Conservation (phyloP, 768 basidiomycete species). For the Suillus paluster region DNA sequence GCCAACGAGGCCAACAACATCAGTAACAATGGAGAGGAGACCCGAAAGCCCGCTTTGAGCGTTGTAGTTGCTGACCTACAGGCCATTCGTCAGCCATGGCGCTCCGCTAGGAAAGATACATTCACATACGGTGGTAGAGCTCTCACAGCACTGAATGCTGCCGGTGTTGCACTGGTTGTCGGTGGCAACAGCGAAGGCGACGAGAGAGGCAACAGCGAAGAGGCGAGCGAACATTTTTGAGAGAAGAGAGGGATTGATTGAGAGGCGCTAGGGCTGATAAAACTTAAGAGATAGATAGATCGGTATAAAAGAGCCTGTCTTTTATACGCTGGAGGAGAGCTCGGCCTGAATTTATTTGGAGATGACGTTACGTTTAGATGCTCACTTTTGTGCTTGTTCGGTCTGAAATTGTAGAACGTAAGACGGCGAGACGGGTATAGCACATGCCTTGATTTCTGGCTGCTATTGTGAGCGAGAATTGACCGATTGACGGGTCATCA, state of each 20-base stretch:
- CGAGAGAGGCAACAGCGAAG: conserved; percentile 10
- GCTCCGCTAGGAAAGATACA: not conserved
- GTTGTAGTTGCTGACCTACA: not conserved
- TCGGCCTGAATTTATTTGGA: not conserved
- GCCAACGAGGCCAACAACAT: conserved; percentile 26
- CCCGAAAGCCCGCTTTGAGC: not conserved
- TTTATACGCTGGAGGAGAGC: not conserved
- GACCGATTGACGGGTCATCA: not conserved
- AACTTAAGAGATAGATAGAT: not conserved
- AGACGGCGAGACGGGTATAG: not conserved
- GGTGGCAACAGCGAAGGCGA: conserved; percentile 3
- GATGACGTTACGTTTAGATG: too few species aligned
- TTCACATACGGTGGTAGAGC: not conserved
- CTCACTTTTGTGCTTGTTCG: not conserved
- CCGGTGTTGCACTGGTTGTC: conserved; percentile 8
- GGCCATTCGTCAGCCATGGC: not conserved
- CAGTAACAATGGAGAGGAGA: not conserved
- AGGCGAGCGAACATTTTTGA: conserved; percentile 9
- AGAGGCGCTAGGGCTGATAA: not conserved
- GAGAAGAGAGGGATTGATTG: not conserved
- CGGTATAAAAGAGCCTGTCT: not conserved
- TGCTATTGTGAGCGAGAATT: not conserved
- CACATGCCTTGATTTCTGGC: not conserved
- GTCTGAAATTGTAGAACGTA: not conserved
- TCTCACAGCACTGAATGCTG: not conserved